Conservation (phyloP, 108 stramenopile genomes). For the Epipyxis sp. region DNA sequence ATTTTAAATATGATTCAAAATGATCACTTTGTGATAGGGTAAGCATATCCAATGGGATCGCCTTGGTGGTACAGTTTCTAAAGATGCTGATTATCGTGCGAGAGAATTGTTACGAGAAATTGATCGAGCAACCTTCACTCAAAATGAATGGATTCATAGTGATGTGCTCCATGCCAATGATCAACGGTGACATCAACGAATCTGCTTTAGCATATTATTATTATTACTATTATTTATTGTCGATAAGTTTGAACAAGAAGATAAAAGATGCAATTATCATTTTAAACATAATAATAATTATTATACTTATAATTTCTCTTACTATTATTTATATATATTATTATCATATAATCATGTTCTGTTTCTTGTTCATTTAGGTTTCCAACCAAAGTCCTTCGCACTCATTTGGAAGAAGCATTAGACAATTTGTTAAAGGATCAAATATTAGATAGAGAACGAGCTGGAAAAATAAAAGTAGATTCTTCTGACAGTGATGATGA, state of each 20-base stretch:
- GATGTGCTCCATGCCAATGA: constrained; percentile 46
- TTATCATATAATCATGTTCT: too few relatives aligned
- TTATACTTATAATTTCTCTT: too few relatives aligned
- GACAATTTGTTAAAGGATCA: constrained; percentile 53
- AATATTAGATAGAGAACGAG: constrained; percentile 58
- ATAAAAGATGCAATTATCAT: too few relatives aligned
- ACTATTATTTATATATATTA: too few relatives aligned
- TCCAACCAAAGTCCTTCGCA: constrained; percentile 48
- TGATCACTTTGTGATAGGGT: too few relatives aligned
- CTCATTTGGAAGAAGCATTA: constrained; percentile 59
- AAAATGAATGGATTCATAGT: constrained; percentile 48
- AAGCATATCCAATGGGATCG: constrained; percentile 16
- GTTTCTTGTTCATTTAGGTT: constrained; percentile 53
- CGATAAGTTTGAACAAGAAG: too few relatives aligned
- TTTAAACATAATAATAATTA: too few relatives aligned
- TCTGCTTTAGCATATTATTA: too few relatives aligned
- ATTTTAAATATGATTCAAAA: too few relatives aligned
- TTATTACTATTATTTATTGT: too few relatives aligned
- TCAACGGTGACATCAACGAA: too few relatives aligned
- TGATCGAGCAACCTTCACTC: constrained; percentile 46
- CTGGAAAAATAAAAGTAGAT: constrained; percentile 44
- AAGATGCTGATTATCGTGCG: constrained; percentile 54
- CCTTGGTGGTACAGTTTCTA: background rate
- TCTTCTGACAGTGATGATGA: constrained; percentile 18
- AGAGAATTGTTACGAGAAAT: constrained; percentile 52